Evolutionary conservation across 129 eudicot genomes (phyloP).

Genomic region (Pseudognaphalium luteoalbum): DNA sequence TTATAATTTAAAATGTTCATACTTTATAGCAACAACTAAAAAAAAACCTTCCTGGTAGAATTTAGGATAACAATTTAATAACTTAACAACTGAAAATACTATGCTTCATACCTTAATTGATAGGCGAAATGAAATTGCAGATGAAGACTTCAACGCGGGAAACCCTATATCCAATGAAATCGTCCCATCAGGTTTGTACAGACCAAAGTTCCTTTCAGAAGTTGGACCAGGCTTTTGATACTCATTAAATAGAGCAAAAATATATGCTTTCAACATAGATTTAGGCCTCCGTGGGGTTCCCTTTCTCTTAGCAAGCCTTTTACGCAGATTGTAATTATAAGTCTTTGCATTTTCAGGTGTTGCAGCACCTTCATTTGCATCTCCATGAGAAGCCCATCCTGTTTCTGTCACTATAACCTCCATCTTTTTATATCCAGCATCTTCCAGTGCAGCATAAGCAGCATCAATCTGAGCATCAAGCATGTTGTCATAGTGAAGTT

Average conservation of each 20-base stretch:
- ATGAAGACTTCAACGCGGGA: slow-evolving; percentile 64
- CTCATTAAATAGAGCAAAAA: slow-evolving; percentile 89
- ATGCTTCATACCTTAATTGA: slow-evolving; percentile 60
- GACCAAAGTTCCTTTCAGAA: slow-evolving; percentile 81
- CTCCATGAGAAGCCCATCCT: slow-evolving; percentile 98
- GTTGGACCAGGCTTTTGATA: slow-evolving; percentile 64
- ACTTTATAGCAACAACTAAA: not conserved
- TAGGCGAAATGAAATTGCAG: slow-evolving; percentile 50
- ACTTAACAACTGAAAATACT: slow-evolving; percentile 9
- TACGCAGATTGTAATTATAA: slow-evolving; percentile 72
- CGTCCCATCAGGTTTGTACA: slow-evolving; percentile 82
- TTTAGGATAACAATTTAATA: not conserved
- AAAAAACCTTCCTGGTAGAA: not conserved
- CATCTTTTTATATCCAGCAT: slow-evolving; percentile 79
- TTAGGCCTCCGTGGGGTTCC: slow-evolving; percentile 92
- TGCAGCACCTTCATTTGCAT: slow-evolving; percentile 73
- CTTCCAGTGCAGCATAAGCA: slow-evolving; percentile 80
- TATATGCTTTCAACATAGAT: slow-evolving; percentile 63
- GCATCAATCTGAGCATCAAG: slow-evolving; percentile 98
- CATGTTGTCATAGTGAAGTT: slow-evolving; percentile 86
- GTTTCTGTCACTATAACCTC: slow-evolving; percentile 92
- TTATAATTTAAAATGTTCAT: not conserved
- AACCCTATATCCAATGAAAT: slow-evolving; percentile 76
- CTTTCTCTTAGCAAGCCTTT: slow-evolving; percentile 79
- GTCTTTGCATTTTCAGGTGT: slow-evolving; percentile 77